A percentile compares a stretch with the other conserved stretches of the same genome.
These are phyloP conservation scores for Triglochin maritima DNA, from an alignment of 106 monocot genomes.

Conservation along the genomic window DNA sequence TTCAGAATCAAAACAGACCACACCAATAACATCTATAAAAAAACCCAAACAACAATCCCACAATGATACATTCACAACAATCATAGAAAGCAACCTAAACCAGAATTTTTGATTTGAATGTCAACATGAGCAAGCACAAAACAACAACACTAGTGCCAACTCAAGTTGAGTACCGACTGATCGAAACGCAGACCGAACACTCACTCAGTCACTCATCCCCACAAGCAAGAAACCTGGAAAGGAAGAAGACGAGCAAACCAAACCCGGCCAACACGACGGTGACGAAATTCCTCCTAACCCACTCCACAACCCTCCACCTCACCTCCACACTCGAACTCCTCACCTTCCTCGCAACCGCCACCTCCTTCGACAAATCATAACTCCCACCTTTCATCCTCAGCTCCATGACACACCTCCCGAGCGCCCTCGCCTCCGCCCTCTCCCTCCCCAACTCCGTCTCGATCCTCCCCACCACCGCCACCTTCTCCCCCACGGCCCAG, in stretches of 20 bases:
- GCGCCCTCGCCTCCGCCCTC: constrained; percentile 46
- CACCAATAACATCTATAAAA: too few species aligned
- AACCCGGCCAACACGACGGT: constrained; percentile 32
- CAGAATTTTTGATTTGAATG: too few species aligned
- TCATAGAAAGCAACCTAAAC: too few species aligned
- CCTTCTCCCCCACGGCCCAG: constrained; percentile 34
- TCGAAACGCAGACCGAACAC: too few species aligned
- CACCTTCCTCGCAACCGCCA: constrained; percentile 27
- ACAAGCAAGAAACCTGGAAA: constrained; percentile 51
- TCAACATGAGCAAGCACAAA: too few species aligned
- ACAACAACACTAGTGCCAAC: too few species aligned
- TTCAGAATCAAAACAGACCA: too few species aligned
- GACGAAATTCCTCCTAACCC: constrained; percentile 39
- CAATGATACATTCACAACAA: too few species aligned
- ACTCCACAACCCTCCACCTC: constrained; percentile 40
- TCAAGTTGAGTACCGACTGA: too few species aligned
- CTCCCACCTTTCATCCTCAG: constrained; percentile 85
- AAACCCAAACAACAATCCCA: too few species aligned
- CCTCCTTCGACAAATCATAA: constrained; percentile 62
- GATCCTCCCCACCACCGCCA: constrained; percentile 43
- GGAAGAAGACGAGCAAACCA: constrained; percentile 30
- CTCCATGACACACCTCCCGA: constrained; percentile 59
- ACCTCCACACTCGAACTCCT: constrained; percentile 86
- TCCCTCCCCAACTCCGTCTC: constrained; percentile 33
- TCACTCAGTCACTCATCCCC: not conserved